A percentile compares a stretch with the other conserved stretches of the same genome.
Conservation (phyloP, 805 yeast species). For the Cyberlindnera amylophila region DNA sequence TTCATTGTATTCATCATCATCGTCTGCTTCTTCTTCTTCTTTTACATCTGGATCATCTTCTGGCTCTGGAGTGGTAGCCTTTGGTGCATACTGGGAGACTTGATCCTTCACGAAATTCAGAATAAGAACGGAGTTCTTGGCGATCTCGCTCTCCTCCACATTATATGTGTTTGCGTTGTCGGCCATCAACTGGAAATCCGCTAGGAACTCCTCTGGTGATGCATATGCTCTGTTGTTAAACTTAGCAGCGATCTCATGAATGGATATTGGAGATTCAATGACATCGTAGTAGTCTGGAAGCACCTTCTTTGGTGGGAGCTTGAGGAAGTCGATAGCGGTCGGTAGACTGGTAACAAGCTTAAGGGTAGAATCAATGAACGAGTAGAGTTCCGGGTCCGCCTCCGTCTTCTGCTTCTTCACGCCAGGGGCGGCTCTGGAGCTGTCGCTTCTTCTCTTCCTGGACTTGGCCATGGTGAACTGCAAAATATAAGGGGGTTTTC, state of each 20-base stretch:
- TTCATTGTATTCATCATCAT: slow-evolving; percentile 26
- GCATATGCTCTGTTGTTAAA: slow-evolving; percentile 32
- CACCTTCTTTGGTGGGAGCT: slow-evolving; percentile 66
- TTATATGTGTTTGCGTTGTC: slow-evolving; percentile 72
- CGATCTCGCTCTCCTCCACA: slow-evolving; percentile 62
- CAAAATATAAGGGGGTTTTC: too few relatives aligned
- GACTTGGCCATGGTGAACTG: not conserved
- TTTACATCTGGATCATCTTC: slow-evolving; percentile 1
- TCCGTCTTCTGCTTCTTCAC: slow-evolving; percentile 19
- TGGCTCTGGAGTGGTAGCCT: not conserved
- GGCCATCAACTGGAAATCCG: slow-evolving; percentile 65
- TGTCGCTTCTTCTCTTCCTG: slow-evolving; percentile 21
- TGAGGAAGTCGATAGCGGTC: slow-evolving; percentile 47
- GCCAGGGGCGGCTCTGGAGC: slow-evolving; percentile 3
- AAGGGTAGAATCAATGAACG: slow-evolving; percentile 33
- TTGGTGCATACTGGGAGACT: slow-evolving; percentile 31
- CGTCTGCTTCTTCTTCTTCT: not conserved
- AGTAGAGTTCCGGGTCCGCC: slow-evolving; percentile 20
- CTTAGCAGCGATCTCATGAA: slow-evolving; percentile 58
- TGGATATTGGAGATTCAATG: slow-evolving; percentile 62
- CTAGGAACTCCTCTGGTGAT: slow-evolving; percentile 38
- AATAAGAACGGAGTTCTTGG: slow-evolving; percentile 57
- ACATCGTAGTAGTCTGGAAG: slow-evolving; percentile 81
- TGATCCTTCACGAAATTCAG: slow-evolving; percentile 53
- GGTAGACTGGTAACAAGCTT: slow-evolving; percentile 34